These are phyloP conservation scores for Blastobotrys arbuscula DNA, from an alignment of 1,139 yeast species.

Conservation along the genomic window DNA sequence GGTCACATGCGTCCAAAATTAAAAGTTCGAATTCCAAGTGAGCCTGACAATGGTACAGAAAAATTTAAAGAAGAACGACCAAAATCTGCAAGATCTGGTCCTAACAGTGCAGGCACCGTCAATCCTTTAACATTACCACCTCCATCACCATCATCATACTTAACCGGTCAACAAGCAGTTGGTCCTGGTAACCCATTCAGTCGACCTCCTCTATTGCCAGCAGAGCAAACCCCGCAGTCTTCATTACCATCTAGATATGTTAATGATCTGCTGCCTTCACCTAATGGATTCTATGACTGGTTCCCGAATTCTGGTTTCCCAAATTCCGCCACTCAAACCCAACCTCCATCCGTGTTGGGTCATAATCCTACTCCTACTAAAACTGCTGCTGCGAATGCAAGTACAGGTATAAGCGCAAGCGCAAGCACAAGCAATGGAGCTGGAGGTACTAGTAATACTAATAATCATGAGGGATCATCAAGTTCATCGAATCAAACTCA, in stretches of 20 bases:
- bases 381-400: neutral
- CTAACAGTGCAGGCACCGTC: conserved; percentile 13
- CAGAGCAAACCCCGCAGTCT: conserved; percentile 38
- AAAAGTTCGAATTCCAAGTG: conserved; percentile 38
- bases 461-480: neutral
- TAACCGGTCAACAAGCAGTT: conserved; percentile 15
- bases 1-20: conserved; percentile 33
- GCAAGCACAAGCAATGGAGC: neutral
- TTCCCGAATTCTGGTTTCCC: conserved; percentile 37
- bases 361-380: neutral
- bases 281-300: conserved; percentile 39
- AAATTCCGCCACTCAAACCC: conserved; percentile 23
- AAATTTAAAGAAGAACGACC: conserved; percentile 7
- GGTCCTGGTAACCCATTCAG: conserved; percentile 35
- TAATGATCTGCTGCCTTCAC: conserved; percentile 39
- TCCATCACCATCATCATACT: conserved; percentile 24
- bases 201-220: conserved; percentile 27
- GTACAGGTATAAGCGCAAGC: neutral
- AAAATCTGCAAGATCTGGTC: conserved; percentile 11
- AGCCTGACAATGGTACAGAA: conserved; percentile 14
- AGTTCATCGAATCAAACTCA: neutral
- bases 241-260: conserved; percentile 38
- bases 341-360: conserved; percentile 5
- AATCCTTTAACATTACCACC: conserved; percentile 17
- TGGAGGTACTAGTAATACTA: neutral